A percentile compares a stretch with the other conserved stretches of the same genome.
Evolutionary conservation across 257 asterid species (phyloP).

Genomic region (Capsicum rhomboideum): DNA sequence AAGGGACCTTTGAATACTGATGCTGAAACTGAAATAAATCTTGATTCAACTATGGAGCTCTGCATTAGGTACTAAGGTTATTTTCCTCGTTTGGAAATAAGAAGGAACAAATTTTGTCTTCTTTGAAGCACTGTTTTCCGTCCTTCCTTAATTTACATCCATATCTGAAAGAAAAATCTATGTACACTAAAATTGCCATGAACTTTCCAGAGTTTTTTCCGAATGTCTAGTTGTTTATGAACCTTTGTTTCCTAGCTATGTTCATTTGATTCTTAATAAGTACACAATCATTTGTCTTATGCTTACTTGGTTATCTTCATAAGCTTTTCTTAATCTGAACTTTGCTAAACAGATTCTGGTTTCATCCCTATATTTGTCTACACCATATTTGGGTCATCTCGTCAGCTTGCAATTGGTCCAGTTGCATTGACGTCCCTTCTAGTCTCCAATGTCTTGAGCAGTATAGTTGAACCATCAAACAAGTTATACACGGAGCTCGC

Average conservation of each 20-base stretch:
- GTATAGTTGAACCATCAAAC: slow-evolving; percentile 76
- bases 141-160: slow-evolving; percentile 9
- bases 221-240: neutral
- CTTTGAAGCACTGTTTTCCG: neutral
- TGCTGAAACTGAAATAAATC: neutral
- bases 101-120: neutral
- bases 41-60: neutral
- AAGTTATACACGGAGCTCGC: slow-evolving; percentile 92
- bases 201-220: neutral
- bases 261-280: neutral
- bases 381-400: slow-evolving; percentile 92
- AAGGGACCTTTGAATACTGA: neutral
- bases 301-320: neutral
- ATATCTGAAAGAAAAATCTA: neutral
- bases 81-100: neutral
- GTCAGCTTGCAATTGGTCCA: slow-evolving; percentile 99
- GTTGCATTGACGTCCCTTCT: slow-evolving; percentile 95
- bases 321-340: neutral
- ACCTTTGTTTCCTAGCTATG: neutral
- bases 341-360: slow-evolving; percentile 74
- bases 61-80: neutral
- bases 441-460: slow-evolving; percentile 82
- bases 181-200: neutral
- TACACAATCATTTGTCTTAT: neutral
- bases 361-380: slow-evolving; percentile 92